phyloP scores from a whole-genome alignment of 2,329 filamentous ascomycete species.

The Passalora sequoiae region DNA sequence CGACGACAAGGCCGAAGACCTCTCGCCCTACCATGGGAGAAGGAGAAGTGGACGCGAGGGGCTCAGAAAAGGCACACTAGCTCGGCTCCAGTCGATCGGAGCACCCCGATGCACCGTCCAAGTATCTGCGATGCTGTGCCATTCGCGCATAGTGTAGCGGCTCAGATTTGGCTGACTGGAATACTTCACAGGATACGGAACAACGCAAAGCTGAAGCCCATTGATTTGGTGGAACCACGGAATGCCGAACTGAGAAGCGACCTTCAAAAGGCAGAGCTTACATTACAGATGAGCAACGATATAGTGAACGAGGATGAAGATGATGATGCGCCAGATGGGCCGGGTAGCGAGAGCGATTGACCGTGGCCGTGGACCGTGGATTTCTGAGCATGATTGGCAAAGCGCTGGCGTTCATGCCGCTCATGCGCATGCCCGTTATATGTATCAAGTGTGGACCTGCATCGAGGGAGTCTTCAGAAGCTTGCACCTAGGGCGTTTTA shows the following conservation, averaged over 20 bases:
- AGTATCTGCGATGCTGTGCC: no score
- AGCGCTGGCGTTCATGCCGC: conserved; percentile 3
- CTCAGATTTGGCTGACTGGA: no score
- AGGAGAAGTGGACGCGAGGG: no score
- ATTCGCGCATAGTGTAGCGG: no score
- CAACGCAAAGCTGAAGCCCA: conserved; percentile 65
- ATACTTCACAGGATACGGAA: conserved; percentile 61
- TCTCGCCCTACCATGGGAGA: no score
- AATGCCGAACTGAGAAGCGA: conserved; percentile 59
- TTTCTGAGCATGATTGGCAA: conserved; percentile 1
- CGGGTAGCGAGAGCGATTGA: conserved; percentile 47
- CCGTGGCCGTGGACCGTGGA: conserved; percentile 1
- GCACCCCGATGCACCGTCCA: background rate
- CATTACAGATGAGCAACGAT: conserved; percentile 45
- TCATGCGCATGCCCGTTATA: background rate
- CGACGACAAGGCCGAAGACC: no score
- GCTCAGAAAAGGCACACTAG: background rate
- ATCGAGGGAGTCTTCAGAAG: no score
- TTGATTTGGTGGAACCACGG: conserved; percentile 67
- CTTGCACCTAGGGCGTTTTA: no score
- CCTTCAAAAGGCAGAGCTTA: conserved; percentile 67
- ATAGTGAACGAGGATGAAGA: conserved; percentile 47
- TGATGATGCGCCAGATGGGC: conserved; percentile 35
- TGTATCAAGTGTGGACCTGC: no score
- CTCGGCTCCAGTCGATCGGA: background rate